Conservation (phyloP, 2,329 filamentous ascomycete species). For the Hymenoscyphus scutula region DNA sequence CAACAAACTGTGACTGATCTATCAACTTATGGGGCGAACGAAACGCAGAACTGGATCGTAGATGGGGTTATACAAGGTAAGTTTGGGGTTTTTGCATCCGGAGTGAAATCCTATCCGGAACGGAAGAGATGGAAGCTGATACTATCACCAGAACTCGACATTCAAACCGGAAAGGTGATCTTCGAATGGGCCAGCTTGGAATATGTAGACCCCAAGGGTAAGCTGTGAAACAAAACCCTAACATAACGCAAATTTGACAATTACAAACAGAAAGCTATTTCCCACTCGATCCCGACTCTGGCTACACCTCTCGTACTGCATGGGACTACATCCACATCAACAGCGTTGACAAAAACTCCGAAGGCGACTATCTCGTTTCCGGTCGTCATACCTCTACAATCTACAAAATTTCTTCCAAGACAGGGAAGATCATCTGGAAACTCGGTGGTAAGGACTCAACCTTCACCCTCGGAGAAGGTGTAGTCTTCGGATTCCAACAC, state of each 20-base stretch:
- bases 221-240: neutral
- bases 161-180: constrained; percentile 45
- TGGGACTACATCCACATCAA: constrained; percentile 56
- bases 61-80: constrained; percentile 11
- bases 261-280: constrained; percentile 20
- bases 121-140: neutral
- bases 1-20: constrained; percentile 24
- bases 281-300: constrained; percentile 2
- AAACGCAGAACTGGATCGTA: constrained; percentile 30
- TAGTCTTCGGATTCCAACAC: constrained; percentile 45
- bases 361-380: constrained; percentile 45
- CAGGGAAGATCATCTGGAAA: constrained; percentile 49
- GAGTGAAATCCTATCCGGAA: neutral
- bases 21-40: constrained; percentile 16
- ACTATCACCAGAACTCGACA: constrained; percentile 36
- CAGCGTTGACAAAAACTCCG: constrained; percentile 48
- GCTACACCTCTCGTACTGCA: constrained; percentile 36
- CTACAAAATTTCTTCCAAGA: constrained; percentile 42
- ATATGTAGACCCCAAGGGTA: constrained; percentile 27
- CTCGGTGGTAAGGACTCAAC: constrained; percentile 47
- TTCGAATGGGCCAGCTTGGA: constrained; percentile 49
- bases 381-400: constrained; percentile 43
- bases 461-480: constrained; percentile 45
- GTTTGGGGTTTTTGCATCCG: neutral
- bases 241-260: neutral